phyloP scores from a whole-genome alignment of 345 rosid genomes.

The Chamaenerion angustifolium region DNA sequence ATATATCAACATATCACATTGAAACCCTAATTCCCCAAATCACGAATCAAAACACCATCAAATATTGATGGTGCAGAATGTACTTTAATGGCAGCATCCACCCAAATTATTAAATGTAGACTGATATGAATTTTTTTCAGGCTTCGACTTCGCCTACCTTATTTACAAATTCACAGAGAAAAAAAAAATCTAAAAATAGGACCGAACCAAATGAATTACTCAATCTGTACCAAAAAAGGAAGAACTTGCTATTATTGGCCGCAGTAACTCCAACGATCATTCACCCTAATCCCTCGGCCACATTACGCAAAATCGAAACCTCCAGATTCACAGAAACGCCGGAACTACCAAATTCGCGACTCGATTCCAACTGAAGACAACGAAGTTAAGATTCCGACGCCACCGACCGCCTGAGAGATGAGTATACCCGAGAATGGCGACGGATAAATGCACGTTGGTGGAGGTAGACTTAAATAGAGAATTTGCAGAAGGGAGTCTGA shows the following conservation, averaged over 20 bases:
- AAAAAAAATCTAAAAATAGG: slow-evolving; percentile 3
- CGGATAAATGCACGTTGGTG: too few species aligned
- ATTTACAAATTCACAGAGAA: not conserved
- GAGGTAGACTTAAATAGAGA: too few species aligned
- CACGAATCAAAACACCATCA: not conserved
- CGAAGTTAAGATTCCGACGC: too few species aligned
- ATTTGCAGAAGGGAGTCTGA: too few species aligned
- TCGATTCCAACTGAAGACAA: too few species aligned
- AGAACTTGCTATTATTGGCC: slow-evolving; percentile 1
- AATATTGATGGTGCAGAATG: not conserved
- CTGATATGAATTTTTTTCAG: not conserved
- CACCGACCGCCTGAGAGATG: too few species aligned
- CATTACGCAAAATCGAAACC: too few species aligned
- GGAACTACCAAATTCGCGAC: too few species aligned
- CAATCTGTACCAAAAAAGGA: slow-evolving; percentile 1
- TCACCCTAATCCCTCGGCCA: too few species aligned
- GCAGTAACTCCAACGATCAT: too few species aligned
- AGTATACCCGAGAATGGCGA: too few species aligned
- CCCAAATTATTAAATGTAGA: not conserved
- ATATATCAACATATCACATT: slow-evolving; percentile 13
- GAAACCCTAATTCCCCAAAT: not conserved
- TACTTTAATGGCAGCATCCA: not conserved
- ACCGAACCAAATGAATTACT: not conserved
- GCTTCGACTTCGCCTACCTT: not conserved
- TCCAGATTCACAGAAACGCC: too few species aligned